These are phyloP conservation scores for Aquilaria sinensis DNA, from an alignment of 345 rosid species.

Conservation along the genomic window DNA sequence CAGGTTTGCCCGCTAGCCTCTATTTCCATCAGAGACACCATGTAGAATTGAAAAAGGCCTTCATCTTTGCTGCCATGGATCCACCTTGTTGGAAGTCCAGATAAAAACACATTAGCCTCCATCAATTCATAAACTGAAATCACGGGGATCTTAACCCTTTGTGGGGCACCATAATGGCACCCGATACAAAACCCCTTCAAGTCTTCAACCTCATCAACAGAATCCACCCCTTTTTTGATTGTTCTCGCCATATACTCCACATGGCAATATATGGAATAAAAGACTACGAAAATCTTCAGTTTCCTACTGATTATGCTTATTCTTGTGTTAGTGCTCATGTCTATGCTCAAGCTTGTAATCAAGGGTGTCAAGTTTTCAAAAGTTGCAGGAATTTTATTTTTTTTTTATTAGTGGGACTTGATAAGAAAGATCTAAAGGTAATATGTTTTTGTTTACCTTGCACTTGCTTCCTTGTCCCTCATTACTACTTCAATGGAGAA, in stretches of 20 bases:
- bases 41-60: slow-evolving; percentile 47
- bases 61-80: slow-evolving; percentile 59
- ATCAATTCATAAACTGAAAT: slow-evolving; percentile 33
- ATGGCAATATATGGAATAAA: slow-evolving; percentile 34
- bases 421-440: no score
- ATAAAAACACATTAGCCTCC: slow-evolving; percentile 57
- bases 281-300: slow-evolving; percentile 31
- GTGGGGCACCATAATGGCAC: slow-evolving; percentile 45
- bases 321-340: no score
- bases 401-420: no score
- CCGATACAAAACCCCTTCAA: slow-evolving; percentile 8
- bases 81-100: slow-evolving; percentile 74
- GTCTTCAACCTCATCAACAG: slow-evolving; percentile 20
- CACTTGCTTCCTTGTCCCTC: no score
- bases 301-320: not conserved
- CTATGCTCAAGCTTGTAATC: no score
- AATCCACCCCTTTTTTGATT: slow-evolving; percentile 53
- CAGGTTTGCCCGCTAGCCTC: slow-evolving; percentile 31
- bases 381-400: no score
- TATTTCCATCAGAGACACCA: slow-evolving; percentile 46
- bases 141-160: slow-evolving; percentile 43
- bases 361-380: no score
- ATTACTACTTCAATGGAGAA: no score
- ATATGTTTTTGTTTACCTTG: no score
- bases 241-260: slow-evolving; percentile 55